These are phyloP conservation scores for Alnus rubra DNA, from an alignment of 306 rosid genomes.

Conservation along the genomic window DNA sequence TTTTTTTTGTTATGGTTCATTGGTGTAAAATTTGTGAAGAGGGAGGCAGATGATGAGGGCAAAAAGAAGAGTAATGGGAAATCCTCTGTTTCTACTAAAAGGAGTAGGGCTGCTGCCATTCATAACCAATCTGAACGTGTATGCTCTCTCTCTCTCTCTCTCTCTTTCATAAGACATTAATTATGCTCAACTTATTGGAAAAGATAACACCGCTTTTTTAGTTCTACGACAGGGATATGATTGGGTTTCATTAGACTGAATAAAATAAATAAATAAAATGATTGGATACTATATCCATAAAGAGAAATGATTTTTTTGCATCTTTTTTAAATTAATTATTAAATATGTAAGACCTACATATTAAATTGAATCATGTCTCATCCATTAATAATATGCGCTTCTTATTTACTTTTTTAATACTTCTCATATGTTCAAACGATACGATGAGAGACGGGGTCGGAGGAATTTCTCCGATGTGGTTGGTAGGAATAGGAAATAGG, in stretches of 20 bases:
- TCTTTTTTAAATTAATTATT: too few species aligned
- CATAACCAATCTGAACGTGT: constrained; percentile 99
- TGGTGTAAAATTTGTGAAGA: constrained; percentile 31
- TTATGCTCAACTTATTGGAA: not conserved
- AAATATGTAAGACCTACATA: too few species aligned
- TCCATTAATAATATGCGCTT: too few species aligned
- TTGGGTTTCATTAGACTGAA: not conserved
- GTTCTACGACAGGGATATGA: not conserved
- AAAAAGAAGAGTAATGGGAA: constrained; percentile 52
- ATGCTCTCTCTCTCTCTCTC: not conserved
- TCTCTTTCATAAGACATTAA: not conserved
- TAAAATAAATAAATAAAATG: not conserved
- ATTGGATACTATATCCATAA: not conserved
- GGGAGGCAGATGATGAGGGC: constrained; percentile 45
- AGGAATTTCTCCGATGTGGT: too few species aligned
- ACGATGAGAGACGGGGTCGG: too few species aligned
- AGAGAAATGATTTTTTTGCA: too few species aligned
- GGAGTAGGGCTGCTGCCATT: constrained; percentile 84
- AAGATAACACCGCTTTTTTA: not conserved
- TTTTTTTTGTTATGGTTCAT: not conserved
- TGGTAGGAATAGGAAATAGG: not conserved
- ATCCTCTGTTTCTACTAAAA: constrained; percentile 61
- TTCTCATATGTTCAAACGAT: too few species aligned
- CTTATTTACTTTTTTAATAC: too few species aligned
- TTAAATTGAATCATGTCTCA: too few species aligned